Percentiles rank a stretch among this genome's conserved stretches.
phyloP scores from a whole-genome alignment of 352 stramenopile species.

The Phytophthora ohioensis region DNA sequence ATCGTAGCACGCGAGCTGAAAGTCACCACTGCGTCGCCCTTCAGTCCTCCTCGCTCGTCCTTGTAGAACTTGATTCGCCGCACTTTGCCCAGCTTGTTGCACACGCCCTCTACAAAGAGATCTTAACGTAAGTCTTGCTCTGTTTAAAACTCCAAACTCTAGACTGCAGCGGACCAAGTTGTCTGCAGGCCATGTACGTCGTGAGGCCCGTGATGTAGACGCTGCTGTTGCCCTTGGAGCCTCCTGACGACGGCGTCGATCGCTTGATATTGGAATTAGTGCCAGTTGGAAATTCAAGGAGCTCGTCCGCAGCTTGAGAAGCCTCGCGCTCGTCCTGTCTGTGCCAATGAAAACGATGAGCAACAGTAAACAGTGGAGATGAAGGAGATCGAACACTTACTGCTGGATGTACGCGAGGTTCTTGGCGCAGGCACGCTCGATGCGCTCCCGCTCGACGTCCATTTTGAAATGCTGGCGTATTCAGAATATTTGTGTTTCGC shows the following conservation, averaged over 20 bases:
- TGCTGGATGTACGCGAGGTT: constrained; percentile 84
- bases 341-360: background rate
- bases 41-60: constrained; percentile 76
- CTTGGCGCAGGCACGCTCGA: constrained; percentile 68
- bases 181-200: constrained; percentile 85
- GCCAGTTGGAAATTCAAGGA: constrained; percentile 37
- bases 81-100: constrained; percentile 80
- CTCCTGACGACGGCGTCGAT: background rate
- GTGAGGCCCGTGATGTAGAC: constrained; percentile 84
- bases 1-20: constrained; percentile 77
- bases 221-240: constrained; percentile 64
- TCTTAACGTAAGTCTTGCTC: background rate
- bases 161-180: constrained; percentile 61
- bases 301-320: constrained; percentile 49
- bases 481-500: background rate
- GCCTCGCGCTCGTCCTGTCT: constrained; percentile 66
- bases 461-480: constrained; percentile 28
- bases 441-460: constrained; percentile 61
- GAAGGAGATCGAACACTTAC: constrained; percentile 20
- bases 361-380: background rate
- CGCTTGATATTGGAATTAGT: constrained; percentile 6
- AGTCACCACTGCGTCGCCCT: constrained; percentile 89
- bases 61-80: constrained; percentile 90
- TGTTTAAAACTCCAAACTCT: background rate
- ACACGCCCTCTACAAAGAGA: constrained; percentile 63